Base-by-base conservation (phyloP, 2,329 filamentous ascomycete genomes). In the Talaromyces islandicus region DNA sequence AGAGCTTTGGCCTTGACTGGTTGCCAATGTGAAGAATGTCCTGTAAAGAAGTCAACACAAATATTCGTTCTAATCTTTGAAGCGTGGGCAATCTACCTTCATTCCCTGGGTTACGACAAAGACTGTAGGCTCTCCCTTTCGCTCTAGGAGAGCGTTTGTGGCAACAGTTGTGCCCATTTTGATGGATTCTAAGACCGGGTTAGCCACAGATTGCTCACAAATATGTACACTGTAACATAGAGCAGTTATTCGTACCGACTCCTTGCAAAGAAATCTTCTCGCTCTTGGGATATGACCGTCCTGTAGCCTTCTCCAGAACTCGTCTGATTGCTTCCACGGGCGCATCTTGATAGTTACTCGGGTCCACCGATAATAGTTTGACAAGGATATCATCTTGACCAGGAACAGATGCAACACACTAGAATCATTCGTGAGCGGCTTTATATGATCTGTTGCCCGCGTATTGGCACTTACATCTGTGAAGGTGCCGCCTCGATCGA, bases 131-230 rank as follows among this genome's bases (percentile, higher is more conserved):
- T 95, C 91, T 54, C 92, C 92, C 73, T 96, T 96, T 64, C 92
- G 82, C 75, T 97, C 92, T 2, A 97, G 81, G 61, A 96, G 76
- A 0, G 92, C 92, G 73, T 96, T 96, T 0, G 92, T 96, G 5
- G 92, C 92, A 12, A 96, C 92, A 0, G 92, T 96, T 3, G 92
- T 96, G 56, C 92, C 92, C 92, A 96, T 96, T 51, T 38, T 32
- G 12, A 58, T 52, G 7, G 29, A 58, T 58, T 52, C 56, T 52
- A 30, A 6, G 12, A 17, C 3, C 19, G 1, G 5, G n/a, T 54
- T 24, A 54, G 52, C 14, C n/a, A 21, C 1, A 11, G 14, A 35
- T 21, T 7, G 17, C 14, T 19, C 11, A 35, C 1, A 5, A 17
- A 14, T 17, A 35, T 35, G 17, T 14, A 35, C n/a, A n/a, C n/a